These are phyloP conservation scores for Eutrema salsugineum DNA, from an alignment of 441 rosid species.

Conservation along the genomic window DNA sequence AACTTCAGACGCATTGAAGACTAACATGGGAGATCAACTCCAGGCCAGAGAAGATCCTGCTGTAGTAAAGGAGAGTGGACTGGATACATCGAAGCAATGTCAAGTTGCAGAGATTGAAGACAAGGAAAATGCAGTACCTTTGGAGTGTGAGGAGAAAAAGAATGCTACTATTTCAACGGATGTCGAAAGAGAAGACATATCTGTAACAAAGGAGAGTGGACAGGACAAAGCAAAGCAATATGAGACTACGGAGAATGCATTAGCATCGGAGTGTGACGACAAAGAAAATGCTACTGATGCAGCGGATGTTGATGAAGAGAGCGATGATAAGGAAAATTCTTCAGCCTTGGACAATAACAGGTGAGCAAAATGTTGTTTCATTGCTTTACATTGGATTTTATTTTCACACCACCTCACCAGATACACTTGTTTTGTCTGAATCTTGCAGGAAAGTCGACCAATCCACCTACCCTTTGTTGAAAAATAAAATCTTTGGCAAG, in stretches of 20 bases:
- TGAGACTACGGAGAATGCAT: neutral
- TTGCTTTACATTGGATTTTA: neutral
- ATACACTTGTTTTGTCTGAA: neutral
- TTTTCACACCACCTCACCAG: neutral
- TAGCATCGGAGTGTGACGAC: constrained; percentile 11
- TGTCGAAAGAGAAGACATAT: constrained; percentile 5
- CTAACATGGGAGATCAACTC: neutral
- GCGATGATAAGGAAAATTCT: constrained; percentile 48
- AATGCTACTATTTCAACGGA: constrained; percentile 7
- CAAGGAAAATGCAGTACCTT: constrained; percentile 16
- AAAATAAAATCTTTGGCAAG: constrained; percentile 41
- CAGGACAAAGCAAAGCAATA: neutral
- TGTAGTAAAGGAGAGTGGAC: constrained; percentile 7
- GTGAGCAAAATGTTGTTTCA: constrained; percentile 29
- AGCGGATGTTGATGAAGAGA: constrained; percentile 9
- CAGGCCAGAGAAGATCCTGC: constrained; percentile 3
- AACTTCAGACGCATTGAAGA: neutral
- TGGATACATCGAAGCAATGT: neutral
- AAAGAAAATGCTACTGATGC: constrained; percentile 23
- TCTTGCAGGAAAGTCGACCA: constrained; percentile 37
- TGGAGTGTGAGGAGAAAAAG: constrained; percentile 21
- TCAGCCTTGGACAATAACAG: constrained; percentile 51
- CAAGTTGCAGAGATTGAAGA: neutral
- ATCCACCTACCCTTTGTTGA: neutral
- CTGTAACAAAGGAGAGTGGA: neutral